Percentiles rank a stretch among this genome's conserved stretches.
phyloP scores from a whole-genome alignment of 306 rosid species.

The Arachis hypogaea region DNA sequence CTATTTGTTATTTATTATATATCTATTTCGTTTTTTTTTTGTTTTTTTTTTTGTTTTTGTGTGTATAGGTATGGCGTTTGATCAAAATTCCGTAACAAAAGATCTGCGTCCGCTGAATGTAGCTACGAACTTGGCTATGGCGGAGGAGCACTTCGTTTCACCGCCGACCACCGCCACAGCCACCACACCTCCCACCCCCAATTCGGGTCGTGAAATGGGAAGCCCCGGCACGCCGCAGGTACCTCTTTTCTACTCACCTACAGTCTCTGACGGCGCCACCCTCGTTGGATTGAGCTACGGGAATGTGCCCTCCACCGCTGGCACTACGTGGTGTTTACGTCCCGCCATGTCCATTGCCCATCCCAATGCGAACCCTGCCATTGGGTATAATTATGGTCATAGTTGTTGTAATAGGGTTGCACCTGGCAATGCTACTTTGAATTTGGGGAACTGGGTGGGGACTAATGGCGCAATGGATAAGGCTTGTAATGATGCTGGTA shows the following conservation, averaged over 20 bases:
- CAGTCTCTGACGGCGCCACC: constrained; percentile 51
- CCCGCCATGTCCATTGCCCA: constrained; percentile 40
- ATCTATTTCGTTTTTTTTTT: not conserved
- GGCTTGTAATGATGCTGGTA: constrained; percentile 51
- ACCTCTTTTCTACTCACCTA: constrained; percentile 44
- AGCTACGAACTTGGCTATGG: constrained; percentile 50
- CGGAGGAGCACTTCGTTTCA: constrained; percentile 67
- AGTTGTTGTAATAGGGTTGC: constrained; percentile 43
- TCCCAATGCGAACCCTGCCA: constrained; percentile 47
- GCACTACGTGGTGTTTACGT: constrained; percentile 61
- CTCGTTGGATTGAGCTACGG: constrained; percentile 52
- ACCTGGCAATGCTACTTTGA: constrained; percentile 46
- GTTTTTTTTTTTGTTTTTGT: not conserved
- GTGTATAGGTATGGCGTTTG: constrained; percentile 67
- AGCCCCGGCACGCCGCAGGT: constrained; percentile 39
- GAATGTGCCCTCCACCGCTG: constrained; percentile 42
- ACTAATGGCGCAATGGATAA: constrained; percentile 45
- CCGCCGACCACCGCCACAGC: constrained; percentile 29
- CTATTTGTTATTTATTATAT: no score
- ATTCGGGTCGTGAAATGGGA: constrained; percentile 44
- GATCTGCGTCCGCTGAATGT: constrained; percentile 68
- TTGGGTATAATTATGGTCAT: constrained; percentile 51
- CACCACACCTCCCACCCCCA: constrained; percentile 36
- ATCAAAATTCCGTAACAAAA: constrained; percentile 61
- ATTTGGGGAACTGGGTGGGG: constrained; percentile 50